phyloP scores from a whole-genome alignment of 2,329 filamentous ascomycete genomes.

The Ascochyta fabae region DNA sequence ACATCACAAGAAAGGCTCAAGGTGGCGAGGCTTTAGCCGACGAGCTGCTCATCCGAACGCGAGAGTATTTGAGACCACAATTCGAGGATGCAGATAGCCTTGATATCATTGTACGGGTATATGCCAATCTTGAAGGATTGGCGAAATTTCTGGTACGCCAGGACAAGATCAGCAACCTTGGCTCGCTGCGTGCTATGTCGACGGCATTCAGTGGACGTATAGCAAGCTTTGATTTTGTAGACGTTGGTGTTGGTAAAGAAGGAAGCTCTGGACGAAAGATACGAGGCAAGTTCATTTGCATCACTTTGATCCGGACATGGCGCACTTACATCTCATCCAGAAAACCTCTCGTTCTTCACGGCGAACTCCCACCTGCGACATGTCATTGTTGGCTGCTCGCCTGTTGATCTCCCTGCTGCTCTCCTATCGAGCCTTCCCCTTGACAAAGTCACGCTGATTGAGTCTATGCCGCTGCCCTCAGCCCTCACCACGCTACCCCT shows the following conservation, averaged over 20 bases:
- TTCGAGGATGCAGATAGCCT: conserved; percentile 45
- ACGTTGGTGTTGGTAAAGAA: conserved; percentile 47
- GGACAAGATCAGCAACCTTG: conserved; percentile 45
- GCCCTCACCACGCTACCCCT: conserved; percentile 40
- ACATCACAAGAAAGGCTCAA: conserved; percentile 43
- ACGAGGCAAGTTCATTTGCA: conserved; percentile 29
- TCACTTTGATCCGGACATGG: background rate
- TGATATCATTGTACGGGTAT: conserved; percentile 45
- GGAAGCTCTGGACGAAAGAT: conserved; percentile 44
- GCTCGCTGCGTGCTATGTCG: conserved; percentile 44
- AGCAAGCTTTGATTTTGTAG: conserved; percentile 46
- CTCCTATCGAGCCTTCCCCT: conserved; percentile 43
- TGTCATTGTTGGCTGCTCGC: conserved; percentile 44
- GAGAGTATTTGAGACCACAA: conserved; percentile 45
- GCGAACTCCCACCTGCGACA: conserved; percentile 45
- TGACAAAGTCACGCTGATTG: conserved; percentile 43
- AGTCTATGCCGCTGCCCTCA: conserved; percentile 38
- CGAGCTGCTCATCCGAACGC: conserved; percentile 41
- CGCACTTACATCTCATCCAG: conserved; percentile 25
- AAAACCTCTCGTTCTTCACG: conserved; percentile 45
- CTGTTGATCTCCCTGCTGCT: conserved; percentile 38
- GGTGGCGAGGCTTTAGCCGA: conserved; percentile 46
- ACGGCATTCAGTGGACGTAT: conserved; percentile 48
- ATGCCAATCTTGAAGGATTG: conserved; percentile 47
- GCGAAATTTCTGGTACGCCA: conserved; percentile 46